Percentiles rank a stretch among this genome's conserved stretches.
Conservation (phyloP, 345 rosid species). For the Barbarea vulgaris region DNA sequence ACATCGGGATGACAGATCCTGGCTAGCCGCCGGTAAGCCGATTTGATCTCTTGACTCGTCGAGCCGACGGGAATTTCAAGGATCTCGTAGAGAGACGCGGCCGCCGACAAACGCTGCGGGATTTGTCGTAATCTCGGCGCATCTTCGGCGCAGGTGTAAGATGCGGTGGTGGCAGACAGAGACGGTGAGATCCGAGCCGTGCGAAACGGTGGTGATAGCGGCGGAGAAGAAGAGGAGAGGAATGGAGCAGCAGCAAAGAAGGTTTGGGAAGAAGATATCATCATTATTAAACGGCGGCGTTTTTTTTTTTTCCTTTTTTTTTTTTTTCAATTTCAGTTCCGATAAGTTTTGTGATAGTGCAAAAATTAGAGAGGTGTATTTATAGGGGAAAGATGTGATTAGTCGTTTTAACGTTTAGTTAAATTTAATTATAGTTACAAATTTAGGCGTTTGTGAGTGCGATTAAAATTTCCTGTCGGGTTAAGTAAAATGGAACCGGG, state of each 20-base stretch:
- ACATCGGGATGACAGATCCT: constrained; percentile 80
- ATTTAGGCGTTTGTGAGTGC: background rate
- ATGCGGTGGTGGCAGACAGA: constrained; percentile 19
- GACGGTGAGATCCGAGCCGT: background rate
- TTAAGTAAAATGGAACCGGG: background rate
- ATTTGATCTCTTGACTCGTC: constrained; percentile 65
- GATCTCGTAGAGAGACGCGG: constrained; percentile 62
- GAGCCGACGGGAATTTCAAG: constrained; percentile 64
- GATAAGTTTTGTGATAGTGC: background rate
- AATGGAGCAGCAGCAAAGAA: constrained; percentile 21
- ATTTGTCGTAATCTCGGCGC: constrained; percentile 14
- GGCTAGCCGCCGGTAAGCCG: constrained; percentile 73
- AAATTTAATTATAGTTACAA: background rate
- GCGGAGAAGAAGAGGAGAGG: constrained; percentile 13
- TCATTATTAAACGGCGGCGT: constrained; percentile 33
- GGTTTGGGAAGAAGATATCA: constrained; percentile 41
- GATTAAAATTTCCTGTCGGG: background rate
- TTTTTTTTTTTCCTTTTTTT: background rate
- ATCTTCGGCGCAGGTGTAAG: constrained; percentile 15
- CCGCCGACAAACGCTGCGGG: constrained; percentile 28
- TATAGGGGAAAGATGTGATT: constrained; percentile 24
- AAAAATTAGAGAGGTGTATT: background rate
- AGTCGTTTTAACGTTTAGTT: background rate
- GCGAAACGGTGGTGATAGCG: constrained; percentile 21
- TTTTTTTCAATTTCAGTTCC: background rate